These are phyloP conservation scores for Colletotrichum zoysiae DNA, from an alignment of 2,329 filamentous ascomycete species.

Conservation along the genomic window DNA sequence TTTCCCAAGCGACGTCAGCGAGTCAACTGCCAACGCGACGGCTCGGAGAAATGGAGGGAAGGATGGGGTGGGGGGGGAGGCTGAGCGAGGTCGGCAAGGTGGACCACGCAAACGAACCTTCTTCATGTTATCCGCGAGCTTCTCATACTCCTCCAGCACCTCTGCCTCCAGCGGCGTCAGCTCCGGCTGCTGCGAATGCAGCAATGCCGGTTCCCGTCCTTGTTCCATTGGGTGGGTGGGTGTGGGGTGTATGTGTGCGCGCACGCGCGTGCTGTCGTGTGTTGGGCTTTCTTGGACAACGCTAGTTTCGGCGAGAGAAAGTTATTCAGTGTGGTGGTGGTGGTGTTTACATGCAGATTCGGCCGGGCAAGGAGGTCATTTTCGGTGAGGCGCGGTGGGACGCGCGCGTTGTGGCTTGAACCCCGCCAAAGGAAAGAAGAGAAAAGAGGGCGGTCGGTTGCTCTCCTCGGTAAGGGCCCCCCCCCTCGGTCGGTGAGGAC, in stretches of 20 bases:
- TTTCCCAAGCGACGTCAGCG: background rate
- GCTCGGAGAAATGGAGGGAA: too few relatives aligned
- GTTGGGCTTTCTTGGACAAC: background rate
- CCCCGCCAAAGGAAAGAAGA: conserved; percentile 15
- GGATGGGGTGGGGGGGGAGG: background rate
- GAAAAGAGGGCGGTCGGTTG: background rate
- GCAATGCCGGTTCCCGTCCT: conserved; percentile 44
- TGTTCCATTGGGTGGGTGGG: conserved; percentile 35
- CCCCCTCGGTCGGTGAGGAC: conserved; percentile 26
- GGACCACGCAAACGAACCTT: conserved; percentile 67
- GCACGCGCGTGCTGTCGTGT: background rate
- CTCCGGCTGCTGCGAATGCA: conserved; percentile 63
- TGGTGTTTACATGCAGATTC: background rate
- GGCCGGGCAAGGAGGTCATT: conserved; percentile 7
- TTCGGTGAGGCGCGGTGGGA: conserved; percentile 39
- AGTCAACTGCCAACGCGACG: background rate
- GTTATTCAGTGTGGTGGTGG: background rate
- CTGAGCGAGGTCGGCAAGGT: background rate
- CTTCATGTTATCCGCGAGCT: conserved; percentile 90
- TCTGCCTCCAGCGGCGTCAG: conserved; percentile 90
- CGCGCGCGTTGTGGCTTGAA: conserved; percentile 34
- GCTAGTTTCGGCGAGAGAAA: background rate
- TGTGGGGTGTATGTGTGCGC: too few relatives aligned
- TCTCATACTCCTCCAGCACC: conserved; percentile 92
- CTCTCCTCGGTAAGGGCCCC: background rate